A percentile compares a stretch with the other conserved stretches of the same genome.
Conservation (phyloP, 2,329 filamentous ascomycete species). For the Sporothrix sp. region DNA sequence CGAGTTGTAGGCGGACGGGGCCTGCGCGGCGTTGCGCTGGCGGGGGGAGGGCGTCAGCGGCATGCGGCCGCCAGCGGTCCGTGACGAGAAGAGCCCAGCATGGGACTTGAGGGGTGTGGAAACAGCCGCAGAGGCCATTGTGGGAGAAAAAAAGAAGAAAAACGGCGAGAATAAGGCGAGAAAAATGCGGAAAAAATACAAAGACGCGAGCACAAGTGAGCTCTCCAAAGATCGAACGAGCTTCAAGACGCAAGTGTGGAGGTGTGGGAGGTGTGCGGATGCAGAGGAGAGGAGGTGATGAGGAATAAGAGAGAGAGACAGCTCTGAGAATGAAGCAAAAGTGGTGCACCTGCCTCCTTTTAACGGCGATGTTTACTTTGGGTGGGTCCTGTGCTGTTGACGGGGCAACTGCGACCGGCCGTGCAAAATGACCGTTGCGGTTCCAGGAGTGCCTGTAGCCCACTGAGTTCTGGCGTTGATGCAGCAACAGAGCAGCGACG, state of each 20-base stretch:
- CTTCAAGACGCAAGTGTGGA: conserved; percentile 36
- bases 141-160: conserved; percentile 31
- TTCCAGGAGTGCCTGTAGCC: neutral
- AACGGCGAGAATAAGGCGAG: neutral
- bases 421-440: neutral
- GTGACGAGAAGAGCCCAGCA: conserved; percentile 80
- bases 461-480: conserved; percentile 12
- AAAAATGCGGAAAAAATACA: neutral
- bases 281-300: conserved; percentile 18
- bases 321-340: conserved; percentile 5
- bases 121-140: conserved; percentile 72
- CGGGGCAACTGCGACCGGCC: conserved; percentile 11
- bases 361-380: conserved; percentile 19
- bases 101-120: conserved; percentile 94
- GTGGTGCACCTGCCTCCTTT: conserved; percentile 14
- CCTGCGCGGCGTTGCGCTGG: conserved; percentile 42
- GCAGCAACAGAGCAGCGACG: conserved; percentile 13
- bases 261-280: conserved; percentile 11
- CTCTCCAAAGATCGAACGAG: conserved; percentile 36
- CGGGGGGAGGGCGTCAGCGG: conserved; percentile 87
- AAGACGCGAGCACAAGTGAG: conserved; percentile 27
- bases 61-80: conserved; percentile 89
- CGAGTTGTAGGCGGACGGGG: conserved; percentile 43
- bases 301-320: conserved; percentile 18
- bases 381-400: conserved; percentile 7